Conservation (phyloP, 129 eudicot genomes). For the Calendula officinalis region DNA sequence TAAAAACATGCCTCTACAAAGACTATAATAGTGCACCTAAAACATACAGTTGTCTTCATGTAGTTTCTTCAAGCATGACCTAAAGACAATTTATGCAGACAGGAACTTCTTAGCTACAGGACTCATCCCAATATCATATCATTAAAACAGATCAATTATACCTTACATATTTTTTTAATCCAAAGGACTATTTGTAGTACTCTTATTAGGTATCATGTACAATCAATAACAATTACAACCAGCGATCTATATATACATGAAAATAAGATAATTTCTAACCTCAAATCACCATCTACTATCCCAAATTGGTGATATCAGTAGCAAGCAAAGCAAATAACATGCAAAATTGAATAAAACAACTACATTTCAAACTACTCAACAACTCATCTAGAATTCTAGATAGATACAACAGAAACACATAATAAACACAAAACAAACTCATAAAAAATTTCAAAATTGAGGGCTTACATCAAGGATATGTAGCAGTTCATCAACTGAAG, state of each 20-base stretch:
- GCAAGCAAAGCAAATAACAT: background rate
- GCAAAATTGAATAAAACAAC: conserved; percentile 9
- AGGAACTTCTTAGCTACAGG: background rate
- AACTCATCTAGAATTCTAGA: background rate
- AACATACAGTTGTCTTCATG: background rate
- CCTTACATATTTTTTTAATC: background rate
- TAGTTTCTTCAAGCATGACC: background rate
- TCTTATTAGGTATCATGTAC: too few species aligned
- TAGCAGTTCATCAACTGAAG: conserved; percentile 60
- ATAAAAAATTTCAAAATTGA: background rate
- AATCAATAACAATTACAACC: too few species aligned
- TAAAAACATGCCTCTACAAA: background rate
- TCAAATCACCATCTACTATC: background rate
- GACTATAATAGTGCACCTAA: background rate
- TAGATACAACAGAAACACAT: background rate
- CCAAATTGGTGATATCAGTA: background rate
- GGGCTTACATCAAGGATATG: conserved; percentile 74
- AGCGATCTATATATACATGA: too few species aligned
- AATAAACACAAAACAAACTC: conserved; percentile 3
- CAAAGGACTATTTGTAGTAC: background rate
- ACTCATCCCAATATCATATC: background rate
- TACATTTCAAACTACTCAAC: background rate
- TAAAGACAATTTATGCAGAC: background rate
- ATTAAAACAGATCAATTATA: background rate
- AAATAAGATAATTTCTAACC: background rate